These are phyloP conservation scores for Chionographis japonica DNA, from an alignment of 106 monocot genomes.

Conservation along the genomic window DNA sequence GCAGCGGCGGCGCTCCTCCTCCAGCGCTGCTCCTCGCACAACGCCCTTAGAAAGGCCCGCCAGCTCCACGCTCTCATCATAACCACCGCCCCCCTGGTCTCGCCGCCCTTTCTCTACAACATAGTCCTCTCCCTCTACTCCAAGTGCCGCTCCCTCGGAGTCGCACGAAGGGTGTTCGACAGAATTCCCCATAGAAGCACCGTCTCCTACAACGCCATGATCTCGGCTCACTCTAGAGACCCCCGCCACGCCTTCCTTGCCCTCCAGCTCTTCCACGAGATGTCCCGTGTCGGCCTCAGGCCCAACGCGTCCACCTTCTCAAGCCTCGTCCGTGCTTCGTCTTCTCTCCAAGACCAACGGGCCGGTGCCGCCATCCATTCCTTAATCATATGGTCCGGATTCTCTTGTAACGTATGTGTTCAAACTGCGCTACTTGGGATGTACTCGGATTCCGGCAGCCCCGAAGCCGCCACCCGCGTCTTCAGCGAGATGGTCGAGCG, in stretches of 20 bases:
- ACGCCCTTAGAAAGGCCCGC: slow-evolving; percentile 20
- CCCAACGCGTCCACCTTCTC: slow-evolving; percentile 26
- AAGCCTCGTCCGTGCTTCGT: slow-evolving; percentile 25
- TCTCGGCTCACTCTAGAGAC: slow-evolving; percentile 25
- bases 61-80: slow-evolving; percentile 30
- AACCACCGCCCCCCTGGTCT: slow-evolving; percentile 6
- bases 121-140: slow-evolving; percentile 29
- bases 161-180: slow-evolving; percentile 25
- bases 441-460: slow-evolving; percentile 40
- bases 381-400: slow-evolving; percentile 28
- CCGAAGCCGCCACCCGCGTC: slow-evolving; percentile 25
- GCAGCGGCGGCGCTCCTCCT: slow-evolving; percentile 6
- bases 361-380: slow-evolving; percentile 35
- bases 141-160: slow-evolving; percentile 8
- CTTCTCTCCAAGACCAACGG: background rate
- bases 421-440: slow-evolving; percentile 62
- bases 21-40: slow-evolving; percentile 1
- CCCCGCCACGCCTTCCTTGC: slow-evolving; percentile 1
- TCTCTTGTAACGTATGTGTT: slow-evolving; percentile 34
- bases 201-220: slow-evolving; percentile 34
- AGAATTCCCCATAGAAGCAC: slow-evolving; percentile 25
- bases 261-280: slow-evolving; percentile 8
- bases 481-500: slow-evolving; percentile 52
- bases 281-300: slow-evolving; percentile 5
- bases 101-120: slow-evolving; percentile 38